Base-by-base conservation (phyloP, 1,139 yeast genomes). In the Suhomyces maxii region DNA sequence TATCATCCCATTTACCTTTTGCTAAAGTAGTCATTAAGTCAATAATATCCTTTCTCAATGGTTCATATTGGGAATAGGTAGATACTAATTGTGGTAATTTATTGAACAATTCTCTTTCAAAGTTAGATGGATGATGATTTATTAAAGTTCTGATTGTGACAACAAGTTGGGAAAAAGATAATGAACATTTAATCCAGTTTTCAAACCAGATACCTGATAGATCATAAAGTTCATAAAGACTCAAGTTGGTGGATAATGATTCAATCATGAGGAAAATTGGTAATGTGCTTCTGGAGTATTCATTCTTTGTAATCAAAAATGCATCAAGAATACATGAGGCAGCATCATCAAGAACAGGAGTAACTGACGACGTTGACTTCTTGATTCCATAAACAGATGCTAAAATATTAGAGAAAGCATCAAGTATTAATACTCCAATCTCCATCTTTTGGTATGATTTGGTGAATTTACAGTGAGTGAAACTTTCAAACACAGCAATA, bases 401-500 rank as follows among this genome's bases (percentile, higher is more conserved):
- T 36, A 89, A 61, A 6, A 87, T 73, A 34, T 76, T 76, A 9
- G 79, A 68, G 57, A 89, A 84, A 2, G 83, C 70, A 28, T 73
- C 76, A 9, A 86, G 68, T 7, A 84, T 71, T 44, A 77, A 69
- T 4, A 76, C 70, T 0, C 95, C 90, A 41, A 89, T 73, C 53
- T 82, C 79, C 57, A 81, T 71, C 52, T 83, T 81, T 58, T 89
- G 89, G 41, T 69, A 64, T 1, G 80, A 69, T 26, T 76, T 64
- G 31, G 71, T 67, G 61, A 83, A 89, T 49, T 82, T 77, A 84
- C 96, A 89, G 57, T 78, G 82, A 7, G 77, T 68, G 57, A 84
- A 87, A 53, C 89, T 83, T 58, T 89, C 96, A 64, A 84, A 89
- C 0, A 89, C 79, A 44, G 77, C 78, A 14, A 88, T 65, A 45